A percentile compares a stretch with the other conserved stretches of the same genome.
Conservation (phyloP, 2,329 filamentous ascomycete genomes). For the Penicillium fuscoglaucum region DNA sequence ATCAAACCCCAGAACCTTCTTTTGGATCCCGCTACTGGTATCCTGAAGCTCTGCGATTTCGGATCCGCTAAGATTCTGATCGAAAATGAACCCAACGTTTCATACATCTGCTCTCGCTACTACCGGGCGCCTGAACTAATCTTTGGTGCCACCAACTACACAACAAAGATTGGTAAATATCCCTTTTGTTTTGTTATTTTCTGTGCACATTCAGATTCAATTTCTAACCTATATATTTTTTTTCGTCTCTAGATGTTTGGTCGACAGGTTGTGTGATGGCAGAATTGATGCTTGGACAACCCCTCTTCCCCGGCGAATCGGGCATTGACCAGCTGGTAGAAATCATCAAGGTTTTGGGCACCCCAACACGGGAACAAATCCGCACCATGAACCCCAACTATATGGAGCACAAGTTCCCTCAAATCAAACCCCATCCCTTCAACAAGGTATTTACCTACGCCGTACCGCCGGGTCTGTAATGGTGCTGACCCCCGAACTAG, state of each 20-base stretch:
- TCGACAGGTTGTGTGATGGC: constrained; percentile 99
- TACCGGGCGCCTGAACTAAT: constrained; percentile 98
- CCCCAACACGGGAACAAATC: constrained; percentile 95
- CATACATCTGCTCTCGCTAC: constrained; percentile 98
- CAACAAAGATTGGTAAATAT: constrained; percentile 93
- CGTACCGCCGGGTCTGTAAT: background rate
- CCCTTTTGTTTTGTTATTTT: background rate
- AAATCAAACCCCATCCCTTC: constrained; percentile 99
- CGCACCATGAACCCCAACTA: constrained; percentile 99
- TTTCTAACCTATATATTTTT: background rate
- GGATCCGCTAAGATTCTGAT: constrained; percentile 98
- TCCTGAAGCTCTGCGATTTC: constrained; percentile 98
- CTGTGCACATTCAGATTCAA: background rate
- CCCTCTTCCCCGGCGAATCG: constrained; percentile 95
- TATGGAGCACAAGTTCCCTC: constrained; percentile 99
- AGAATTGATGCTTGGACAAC: constrained; percentile 97
- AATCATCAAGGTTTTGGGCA: constrained; percentile 98
- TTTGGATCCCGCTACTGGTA: constrained; percentile 83
- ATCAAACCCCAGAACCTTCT: constrained; percentile 99
- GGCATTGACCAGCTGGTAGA: constrained; percentile 98
- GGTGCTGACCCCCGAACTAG: constrained; percentile 42
- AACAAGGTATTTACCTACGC: constrained; percentile 66
- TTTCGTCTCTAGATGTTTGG: constrained; percentile 77
- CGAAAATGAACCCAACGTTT: constrained; percentile 98
- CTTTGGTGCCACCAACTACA: constrained; percentile 98